Conservation (phyloP, 2,329 filamentous ascomycete genomes). For the Calonectria multiphialidica region DNA sequence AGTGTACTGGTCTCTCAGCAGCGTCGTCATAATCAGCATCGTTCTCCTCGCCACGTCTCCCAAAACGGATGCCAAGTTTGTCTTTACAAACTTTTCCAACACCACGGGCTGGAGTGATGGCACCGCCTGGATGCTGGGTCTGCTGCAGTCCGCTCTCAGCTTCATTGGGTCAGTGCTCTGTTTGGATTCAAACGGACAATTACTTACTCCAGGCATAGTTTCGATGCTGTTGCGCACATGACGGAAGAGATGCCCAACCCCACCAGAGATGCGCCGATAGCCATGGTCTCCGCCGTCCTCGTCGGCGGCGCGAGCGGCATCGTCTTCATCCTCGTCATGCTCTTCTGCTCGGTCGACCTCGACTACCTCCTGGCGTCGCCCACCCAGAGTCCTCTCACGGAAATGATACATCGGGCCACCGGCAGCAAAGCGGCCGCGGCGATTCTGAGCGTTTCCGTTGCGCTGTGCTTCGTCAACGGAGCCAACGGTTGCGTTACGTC, state of each 20-base stretch:
- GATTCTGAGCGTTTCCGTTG: conserved; percentile 55
- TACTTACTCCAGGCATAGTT: conserved; percentile 38
- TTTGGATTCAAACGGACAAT: neutral
- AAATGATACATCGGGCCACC: conserved; percentile 58
- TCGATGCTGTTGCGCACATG: conserved; percentile 59
- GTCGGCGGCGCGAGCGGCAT: conserved; percentile 55
- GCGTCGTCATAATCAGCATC: conserved; percentile 56
- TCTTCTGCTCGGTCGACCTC: conserved; percentile 56
- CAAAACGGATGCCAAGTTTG: conserved; percentile 56
- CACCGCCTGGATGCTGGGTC: conserved; percentile 59
- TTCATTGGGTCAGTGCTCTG: conserved; percentile 42
- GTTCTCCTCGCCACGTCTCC: conserved; percentile 53
- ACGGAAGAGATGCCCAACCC: conserved; percentile 60
- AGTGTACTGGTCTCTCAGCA: conserved; percentile 56
- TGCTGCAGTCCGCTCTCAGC: conserved; percentile 54
- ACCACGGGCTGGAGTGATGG: conserved; percentile 59
- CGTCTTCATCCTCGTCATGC: conserved; percentile 55
- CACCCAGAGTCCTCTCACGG: conserved; percentile 59
- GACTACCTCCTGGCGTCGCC: conserved; percentile 49
- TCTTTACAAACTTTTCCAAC: conserved; percentile 60
- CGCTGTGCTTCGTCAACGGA: conserved; percentile 59
- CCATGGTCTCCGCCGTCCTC: conserved; percentile 53
- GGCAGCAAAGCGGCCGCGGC: conserved; percentile 53
- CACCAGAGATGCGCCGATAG: conserved; percentile 53
- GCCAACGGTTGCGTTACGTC: conserved; percentile 58